These are phyloP conservation scores for Kuraishia cidri DNA, from an alignment of 805 yeast species.

Conservation along the genomic window DNA sequence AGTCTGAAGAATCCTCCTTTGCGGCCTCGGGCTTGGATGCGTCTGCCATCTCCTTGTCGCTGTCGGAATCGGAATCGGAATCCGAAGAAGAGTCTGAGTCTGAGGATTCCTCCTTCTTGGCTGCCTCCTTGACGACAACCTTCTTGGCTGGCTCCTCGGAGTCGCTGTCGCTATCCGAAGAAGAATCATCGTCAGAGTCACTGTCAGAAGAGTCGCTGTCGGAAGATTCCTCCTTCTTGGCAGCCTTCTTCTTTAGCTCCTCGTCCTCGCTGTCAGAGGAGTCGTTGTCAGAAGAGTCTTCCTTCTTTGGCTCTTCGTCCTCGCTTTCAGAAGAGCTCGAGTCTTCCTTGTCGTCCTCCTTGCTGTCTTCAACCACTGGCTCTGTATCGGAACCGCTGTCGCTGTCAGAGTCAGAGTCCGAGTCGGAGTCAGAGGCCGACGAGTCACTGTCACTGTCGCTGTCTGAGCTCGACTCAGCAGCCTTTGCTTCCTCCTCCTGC, in stretches of 20 bases:
- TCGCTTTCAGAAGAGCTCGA: conserved; percentile 11
- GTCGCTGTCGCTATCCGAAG: conserved; percentile 13
- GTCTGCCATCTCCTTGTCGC: conserved; percentile 4
- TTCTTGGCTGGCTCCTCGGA: conserved; percentile 27
- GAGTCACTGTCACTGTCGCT: conserved; percentile 15
- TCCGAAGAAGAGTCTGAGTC: conserved; percentile 16
- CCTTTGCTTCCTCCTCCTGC: conserved; percentile 16
- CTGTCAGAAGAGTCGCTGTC: conserved; percentile 6
- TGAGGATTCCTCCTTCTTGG: conserved; percentile 9
- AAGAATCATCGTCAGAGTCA: conserved; percentile 18
- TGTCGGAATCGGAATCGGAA: conserved; percentile 17
- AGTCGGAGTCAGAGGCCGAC: conserved; percentile 11
- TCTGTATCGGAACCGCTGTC: too few relatives aligned
- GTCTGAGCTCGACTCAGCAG: conserved; percentile 5
- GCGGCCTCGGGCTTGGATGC: conserved; percentile 6
- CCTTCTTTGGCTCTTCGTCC: conserved; percentile 6
- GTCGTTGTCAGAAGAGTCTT: conserved; percentile 12
- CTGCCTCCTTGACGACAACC: conserved; percentile 19
- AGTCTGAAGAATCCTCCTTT: conserved; percentile 12
- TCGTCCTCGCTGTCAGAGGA: conserved; percentile 22
- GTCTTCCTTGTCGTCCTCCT: conserved; percentile 2
- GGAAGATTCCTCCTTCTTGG: conserved; percentile 14
- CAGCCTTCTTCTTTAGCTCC: conserved; percentile 6
- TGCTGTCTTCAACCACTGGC: conserved; percentile 12
- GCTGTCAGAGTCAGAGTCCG: conserved; percentile 20